Base-by-base conservation (phyloP, 306 rosid species). In the Castanospermum australe region DNA sequence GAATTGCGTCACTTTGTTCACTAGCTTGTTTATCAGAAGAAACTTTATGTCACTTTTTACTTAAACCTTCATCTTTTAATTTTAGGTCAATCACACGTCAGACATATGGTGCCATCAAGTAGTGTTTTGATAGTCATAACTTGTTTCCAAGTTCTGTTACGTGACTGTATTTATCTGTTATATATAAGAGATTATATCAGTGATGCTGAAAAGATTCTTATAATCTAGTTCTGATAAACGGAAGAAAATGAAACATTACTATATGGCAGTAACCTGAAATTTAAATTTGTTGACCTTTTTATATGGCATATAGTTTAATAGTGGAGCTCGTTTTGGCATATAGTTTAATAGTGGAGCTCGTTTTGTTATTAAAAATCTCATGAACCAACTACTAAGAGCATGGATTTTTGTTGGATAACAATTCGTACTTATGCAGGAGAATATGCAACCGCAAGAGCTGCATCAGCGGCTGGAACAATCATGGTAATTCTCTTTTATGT, bases 401-500 rank as follows among this genome's bases (percentile, higher is more conserved):
- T 65, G 60, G 73, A 60, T 55, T n/a, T 74, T 18, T 60, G 70
- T 78, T 73, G 52, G 62, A 38, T 80, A 78, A 85, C 28, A 15
- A 11, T 38, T 52, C 51, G 51, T 32, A 70, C 35, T 62, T 63
- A 3, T 79, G 84, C 88, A 90, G 97, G 97, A 60, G 97, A 92
- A 80, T 88, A 90, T 87, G 97, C 97, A 15, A 92, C 97, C 5
- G 97, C 97, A 15, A 86, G 97, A 85, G 96, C 96, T 68, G 96
- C 97, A 69, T 92, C 96, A 48, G 89, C 97, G 0, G 94, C 92
- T 6, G 93, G 94, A 82, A 92, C 96, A 57, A 90, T 92, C 79
- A 92, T 92, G 97, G 97, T 92, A 84, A 20, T 69, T 85, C 44
- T 79, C 20, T 80, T 48, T 67, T 44, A 44, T 77, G 41, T 63